Evolutionary conservation across 1,284 basidiomycete species (phyloP), one percentile per base, ranked within the genome.

Genomic region (Boletus mariae): DNA sequence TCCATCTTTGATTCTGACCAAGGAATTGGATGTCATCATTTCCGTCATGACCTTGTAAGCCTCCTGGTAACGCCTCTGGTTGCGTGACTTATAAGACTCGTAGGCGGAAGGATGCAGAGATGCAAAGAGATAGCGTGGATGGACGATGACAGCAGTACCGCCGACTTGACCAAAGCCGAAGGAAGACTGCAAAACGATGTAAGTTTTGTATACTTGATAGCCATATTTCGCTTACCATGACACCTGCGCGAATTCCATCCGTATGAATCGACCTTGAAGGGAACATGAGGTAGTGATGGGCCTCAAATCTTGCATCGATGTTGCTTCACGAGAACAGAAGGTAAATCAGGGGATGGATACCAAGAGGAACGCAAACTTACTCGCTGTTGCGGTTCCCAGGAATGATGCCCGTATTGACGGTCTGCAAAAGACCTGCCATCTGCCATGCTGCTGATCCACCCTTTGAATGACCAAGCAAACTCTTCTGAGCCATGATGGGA

Each of bases 151-250:
- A 46, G 86, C 89, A 57, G 89, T 92, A 57, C 96, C 97, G 59
- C 96, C 97, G 60, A 98, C 95, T 83, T 99, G 97, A 65, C 96
- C 97, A 79, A 99, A 99, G 64, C 97, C 97, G 76, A 99, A 99
- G 17, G 94, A 98, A 4, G 96, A 98, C 80, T 87, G 55, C 17
- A 45, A 53, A 59, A 47, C 35, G 3, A 2, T 32, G 2, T 59
- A n/a, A 58, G 49, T 25, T 20, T 5, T 8, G 2, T 4, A 20
- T 2, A 28, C 28, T 44, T 38, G 7, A n/a, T 4, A 10, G 20
- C 26, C 28, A 38, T 25, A 32, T 34, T 43, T 44, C 13, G 65
- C 77, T 29, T 64, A 87, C 86, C 89, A 96, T 90, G 57, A 94
- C 79, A 73, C 92, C 93, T 47, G 90, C 90, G 57, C 90, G 87